Evolutionary conservation across 2,329 filamentous ascomycete species (phyloP).

Genomic region (Aspergillus novofumigatus): DNA sequence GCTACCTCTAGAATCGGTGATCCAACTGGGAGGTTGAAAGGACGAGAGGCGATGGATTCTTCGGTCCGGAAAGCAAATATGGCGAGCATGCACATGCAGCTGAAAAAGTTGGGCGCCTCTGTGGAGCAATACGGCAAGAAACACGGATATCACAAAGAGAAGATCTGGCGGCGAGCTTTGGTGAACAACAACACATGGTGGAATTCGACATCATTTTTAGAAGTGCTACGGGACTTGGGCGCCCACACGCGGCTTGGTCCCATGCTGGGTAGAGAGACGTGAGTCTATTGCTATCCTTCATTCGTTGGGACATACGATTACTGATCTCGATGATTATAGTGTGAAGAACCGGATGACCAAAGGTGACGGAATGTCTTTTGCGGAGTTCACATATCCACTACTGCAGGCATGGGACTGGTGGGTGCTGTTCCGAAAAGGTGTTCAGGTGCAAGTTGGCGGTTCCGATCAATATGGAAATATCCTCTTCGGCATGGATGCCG

Average conservation of each 20-base stretch:
- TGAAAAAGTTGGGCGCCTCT: conserved; percentile 66
- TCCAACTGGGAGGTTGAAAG: conserved; percentile 42
- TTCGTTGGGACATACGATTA: neutral
- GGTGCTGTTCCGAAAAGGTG: conserved; percentile 68
- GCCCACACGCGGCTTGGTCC: conserved; percentile 71
- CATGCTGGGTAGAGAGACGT: conserved; percentile 87
- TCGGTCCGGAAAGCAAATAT: conserved; percentile 44
- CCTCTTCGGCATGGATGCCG: conserved; percentile 76
- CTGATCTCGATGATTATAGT: conserved; percentile 22
- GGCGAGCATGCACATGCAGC: conserved; percentile 46
- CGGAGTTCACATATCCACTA: conserved; percentile 88
- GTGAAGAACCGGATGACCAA: conserved; percentile 80
- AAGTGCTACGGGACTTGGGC: conserved; percentile 72
- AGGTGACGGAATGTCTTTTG: conserved; percentile 88
- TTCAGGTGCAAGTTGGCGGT: conserved; percentile 87
- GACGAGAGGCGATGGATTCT: conserved; percentile 34
- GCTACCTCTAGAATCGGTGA: conserved; percentile 46
- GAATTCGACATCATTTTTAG: conserved; percentile 64
- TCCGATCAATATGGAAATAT: conserved; percentile 98
- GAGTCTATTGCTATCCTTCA: conserved; percentile 37
- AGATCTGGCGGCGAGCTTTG: conserved; percentile 63
- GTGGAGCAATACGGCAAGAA: conserved; percentile 63
- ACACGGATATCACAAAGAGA: conserved; percentile 61
- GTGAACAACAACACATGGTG: conserved; percentile 85
- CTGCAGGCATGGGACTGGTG: conserved; percentile 98